These are phyloP conservation scores for Tillandsia fasciculata DNA, from an alignment of 176 grass and related monocot species.

Conservation along the genomic window DNA sequence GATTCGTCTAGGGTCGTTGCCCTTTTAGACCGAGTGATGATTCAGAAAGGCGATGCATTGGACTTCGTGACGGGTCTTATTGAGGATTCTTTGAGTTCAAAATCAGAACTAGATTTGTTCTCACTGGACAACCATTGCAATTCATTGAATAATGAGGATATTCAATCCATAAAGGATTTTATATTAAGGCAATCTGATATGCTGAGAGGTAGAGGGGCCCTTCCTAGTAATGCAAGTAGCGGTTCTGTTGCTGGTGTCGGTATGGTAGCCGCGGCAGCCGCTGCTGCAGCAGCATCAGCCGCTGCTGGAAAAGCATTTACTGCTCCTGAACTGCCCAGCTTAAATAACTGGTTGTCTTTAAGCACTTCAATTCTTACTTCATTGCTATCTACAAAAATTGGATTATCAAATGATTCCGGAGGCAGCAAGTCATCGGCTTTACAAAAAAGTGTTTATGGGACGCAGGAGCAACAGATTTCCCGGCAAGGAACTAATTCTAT, in stretches of 20 bases:
- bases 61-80: constrained; percentile 48
- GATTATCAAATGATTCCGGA: constrained; percentile 18
- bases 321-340: constrained; percentile 57
- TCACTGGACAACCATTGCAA: constrained; percentile 53
- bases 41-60: constrained; percentile 52
- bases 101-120: constrained; percentile 45
- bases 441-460: constrained; percentile 22
- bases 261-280: constrained; percentile 75
- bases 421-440: constrained; percentile 11
- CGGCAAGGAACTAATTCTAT: constrained; percentile 31
- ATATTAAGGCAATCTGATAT: constrained; percentile 67
- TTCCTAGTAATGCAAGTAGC: constrained; percentile 51
- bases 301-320: constrained; percentile 54
- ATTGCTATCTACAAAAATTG: constrained; percentile 33
- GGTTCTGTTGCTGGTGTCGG: constrained; percentile 62
- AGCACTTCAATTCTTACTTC: constrained; percentile 53
- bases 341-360: constrained; percentile 68
- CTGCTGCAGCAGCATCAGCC: constrained; percentile 69
- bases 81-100: constrained; percentile 47
- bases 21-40: constrained; percentile 41
- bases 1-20: constrained; percentile 61
- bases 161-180: constrained; percentile 86
- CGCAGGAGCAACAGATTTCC: constrained; percentile 29
- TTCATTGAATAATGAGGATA: constrained; percentile 48
- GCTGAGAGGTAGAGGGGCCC: constrained; percentile 59